Base-by-base conservation (phyloP, 176 grass and related monocot genomes). In the Aegilops longissima region DNA sequence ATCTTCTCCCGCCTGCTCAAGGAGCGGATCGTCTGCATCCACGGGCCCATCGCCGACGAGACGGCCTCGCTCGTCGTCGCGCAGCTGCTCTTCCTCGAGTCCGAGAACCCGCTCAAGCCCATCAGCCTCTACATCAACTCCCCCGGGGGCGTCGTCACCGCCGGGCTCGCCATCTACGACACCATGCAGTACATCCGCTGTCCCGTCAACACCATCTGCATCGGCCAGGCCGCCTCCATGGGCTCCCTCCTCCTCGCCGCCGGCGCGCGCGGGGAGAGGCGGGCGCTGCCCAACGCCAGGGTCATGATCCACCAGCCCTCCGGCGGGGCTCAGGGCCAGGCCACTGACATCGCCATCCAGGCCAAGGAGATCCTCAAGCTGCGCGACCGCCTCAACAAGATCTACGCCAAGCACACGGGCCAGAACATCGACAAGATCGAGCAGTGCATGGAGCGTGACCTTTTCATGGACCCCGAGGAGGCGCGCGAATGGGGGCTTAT, bases 241-340 rank as follows among this genome's bases (percentile, higher is more conserved):
- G 97, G 94, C 1, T 96, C 97, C 2, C 88, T 99, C 49, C 91
- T 99, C 33, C 97, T 99, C 47, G 92, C 97, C 0, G 97, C 97
- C 5, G 97, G 97, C 27, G 90, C 97, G 16, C 93, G 90, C 0
- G 93, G 96, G 0, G 94, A 98, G 89, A 82, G 97, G 49, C 87
- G 97, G 27, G 90, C 93, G 27, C 92, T 99, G 33, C 97, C 94
- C 74, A 96, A 99, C 89, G 90, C 97, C 1, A 85, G 94, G 70
- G 87, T 99, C 90, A 99, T 96, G 97, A 90, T 99, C 84, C 93
- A 96, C 89, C 97, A 99, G 87, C 97, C 97, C 17, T 98, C 96
- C 0, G 96, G 96, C 0, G 93, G 96, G 2, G 86, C 88, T 5
- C 91, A 93, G 76, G 96, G 96, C 0, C 90, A 94, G 86, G 96